Evolutionary conservation across 2,329 filamentous ascomycete species (phyloP), one percentile per base, ranked within the genome.

Genomic region (Phialemoniopsis sp.): DNA sequence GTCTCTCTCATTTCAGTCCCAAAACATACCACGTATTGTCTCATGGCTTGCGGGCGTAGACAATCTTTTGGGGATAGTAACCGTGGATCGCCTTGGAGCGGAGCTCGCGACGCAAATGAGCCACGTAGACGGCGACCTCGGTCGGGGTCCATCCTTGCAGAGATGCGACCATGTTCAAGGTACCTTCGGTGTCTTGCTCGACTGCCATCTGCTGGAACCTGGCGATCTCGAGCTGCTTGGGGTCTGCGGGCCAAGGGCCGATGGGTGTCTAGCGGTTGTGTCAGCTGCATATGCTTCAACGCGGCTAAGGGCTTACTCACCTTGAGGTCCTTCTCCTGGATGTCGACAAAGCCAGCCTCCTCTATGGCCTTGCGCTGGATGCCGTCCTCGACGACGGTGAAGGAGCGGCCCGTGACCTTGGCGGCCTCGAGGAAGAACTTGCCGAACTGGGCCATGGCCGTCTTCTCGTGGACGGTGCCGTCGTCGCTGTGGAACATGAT

Each of bases 201-300:
- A 41, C 26, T 12, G 39, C 45, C 9, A 45, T 19, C 39, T 42
- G 32, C 13, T 33, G 30, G 28, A 47, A 52, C 29, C 36, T 36
- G 10, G 58, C 59, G 16, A 49, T 46, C 43, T 53, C 48, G 45
- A 47, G 54, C 32, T 50, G 35, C 15, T 52, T 46, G 9, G 47
- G 48, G 32, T 65, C 57, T 8, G 55, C 51, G 3, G 59, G 57
- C 64, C 64, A 67, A 1, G 43, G 33, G 1, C 60, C 61, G 3
- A 58, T 43, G 1, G 57, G 55, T 14, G 56, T 38, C 37, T 39
- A 13, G 8, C n/a, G n/a, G 8, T 15, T n/a, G 14, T 8, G 15
- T 34, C 4, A 36, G 18, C 6, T 32, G 21, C 10, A 10, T 26
- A n/a, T n/a, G n/a, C n/a, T n/a, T n/a, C n/a, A n/a, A n/a, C n/a